phyloP scores from a whole-genome alignment of 768 basidiomycete species.

The Mycena polygramma region DNA sequence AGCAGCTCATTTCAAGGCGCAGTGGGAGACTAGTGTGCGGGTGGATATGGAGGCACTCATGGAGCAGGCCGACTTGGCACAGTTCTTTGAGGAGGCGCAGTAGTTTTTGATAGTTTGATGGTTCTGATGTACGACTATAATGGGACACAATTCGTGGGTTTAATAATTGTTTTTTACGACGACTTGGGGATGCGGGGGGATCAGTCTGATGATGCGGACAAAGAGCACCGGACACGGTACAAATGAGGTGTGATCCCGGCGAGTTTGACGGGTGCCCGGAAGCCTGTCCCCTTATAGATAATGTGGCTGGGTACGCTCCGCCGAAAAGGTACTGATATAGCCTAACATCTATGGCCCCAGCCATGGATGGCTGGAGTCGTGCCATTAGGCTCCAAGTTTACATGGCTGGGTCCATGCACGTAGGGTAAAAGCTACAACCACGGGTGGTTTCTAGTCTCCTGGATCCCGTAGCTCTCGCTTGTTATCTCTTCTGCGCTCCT shows the following conservation, averaged over 20 bases:
- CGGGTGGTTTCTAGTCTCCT: too few species aligned
- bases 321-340: not conserved
- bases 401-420: not conserved
- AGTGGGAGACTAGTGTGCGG: not conserved
- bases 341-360: not conserved
- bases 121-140: too few species aligned
- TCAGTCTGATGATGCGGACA: too few species aligned
- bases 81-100: not conserved
- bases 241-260: too few species aligned
- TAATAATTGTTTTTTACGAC: not conserved
- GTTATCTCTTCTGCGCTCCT: too few species aligned
- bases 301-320: too few species aligned
- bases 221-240: too few species aligned
- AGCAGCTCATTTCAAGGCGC: not conserved
- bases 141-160: not conserved
- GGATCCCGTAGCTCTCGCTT: too few species aligned
- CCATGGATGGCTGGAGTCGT: not conserved
- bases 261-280: not conserved
- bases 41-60: not conserved
- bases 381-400: not conserved
- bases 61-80: not conserved
- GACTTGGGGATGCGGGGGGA: too few species aligned
- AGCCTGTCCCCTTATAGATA: too few species aligned
- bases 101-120: too few species aligned
- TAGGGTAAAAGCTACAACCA: not conserved